Base-by-base conservation (phyloP, 495 filamentous ascomycete species). In the Xylaria curta region DNA sequence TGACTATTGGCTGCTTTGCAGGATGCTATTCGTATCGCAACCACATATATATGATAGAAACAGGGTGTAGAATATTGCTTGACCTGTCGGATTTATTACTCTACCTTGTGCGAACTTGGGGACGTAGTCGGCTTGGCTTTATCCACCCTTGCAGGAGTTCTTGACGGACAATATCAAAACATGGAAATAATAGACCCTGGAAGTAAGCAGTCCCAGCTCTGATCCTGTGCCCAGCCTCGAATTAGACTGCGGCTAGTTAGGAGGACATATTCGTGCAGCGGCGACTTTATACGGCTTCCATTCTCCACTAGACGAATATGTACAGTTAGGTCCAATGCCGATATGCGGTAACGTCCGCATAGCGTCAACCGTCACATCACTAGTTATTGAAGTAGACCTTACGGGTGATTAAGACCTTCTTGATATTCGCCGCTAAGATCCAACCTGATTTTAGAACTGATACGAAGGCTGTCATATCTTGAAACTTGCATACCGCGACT, bases 141-240 rank as follows among this genome's bases (percentile, higher is more conserved):
- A 31, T 19, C 63, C 31, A 51, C 63, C 46, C 46, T 53, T 36
- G 44, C 17, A 33, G 8, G 5, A 66, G 28, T 66, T 21, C 46
- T 10, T 66, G 44, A 36, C 28, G 53, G 46, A 28, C 62, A 51
- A 53, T 21, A 12, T 26, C 46, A 66, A 38, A 46, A 64, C 47
- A 64, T 31, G 61, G 61, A 47, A 26, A 46, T 42, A 64, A 26
- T 19, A 40, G 13, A 51, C 46, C 63, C 63, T 44, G 63, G 44
- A 53, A 51, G 24, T 44, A 51, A 65, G 62, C 21, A 33, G 40
- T 24, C 13, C 46, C 63, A 51, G 44, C 17, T 24, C 15, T 40
- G 26, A 38, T 53, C 63, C 24, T n/a, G 7, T 66, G 44, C 38
- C 31, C 44, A 51, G 24, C 28, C 40, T 66, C 53, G 28, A 38